Percentiles rank a stretch among this genome's conserved stretches.
Conservation (phyloP, 169 alveolate genomes). For the Perkinsus chesapeaki region DNA sequence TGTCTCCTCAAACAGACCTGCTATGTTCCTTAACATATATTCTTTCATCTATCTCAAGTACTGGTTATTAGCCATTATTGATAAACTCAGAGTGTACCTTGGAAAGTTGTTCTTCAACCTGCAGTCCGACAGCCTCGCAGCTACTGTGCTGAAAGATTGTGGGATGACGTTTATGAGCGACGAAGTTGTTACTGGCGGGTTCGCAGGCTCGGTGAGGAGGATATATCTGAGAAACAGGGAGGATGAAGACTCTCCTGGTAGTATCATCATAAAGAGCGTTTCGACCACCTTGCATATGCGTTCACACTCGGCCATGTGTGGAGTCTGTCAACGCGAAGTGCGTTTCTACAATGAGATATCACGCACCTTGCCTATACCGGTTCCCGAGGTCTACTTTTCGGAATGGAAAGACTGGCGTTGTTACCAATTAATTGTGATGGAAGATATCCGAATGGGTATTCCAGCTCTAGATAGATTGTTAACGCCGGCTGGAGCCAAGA, state of each 20-base stretch:
- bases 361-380: not conserved
- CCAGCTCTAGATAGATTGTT: not conserved
- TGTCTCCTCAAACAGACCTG: no score
- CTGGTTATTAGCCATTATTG: no score
- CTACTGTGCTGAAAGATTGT: no score
- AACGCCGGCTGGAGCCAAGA: not conserved
- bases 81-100: no score
- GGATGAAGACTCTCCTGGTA: not conserved
- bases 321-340: not conserved
- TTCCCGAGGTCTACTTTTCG: not conserved
- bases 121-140: no score
- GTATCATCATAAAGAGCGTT: not conserved
- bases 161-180: no score
- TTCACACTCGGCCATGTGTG: not conserved
- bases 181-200: no score
- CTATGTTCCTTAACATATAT: no score
- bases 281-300: not conserved
- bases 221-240: not conserved
- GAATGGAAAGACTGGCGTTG: not conserved
- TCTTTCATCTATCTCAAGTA: no score
- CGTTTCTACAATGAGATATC: not conserved
- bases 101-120: no score
- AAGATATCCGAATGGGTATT: not conserved
- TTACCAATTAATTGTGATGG: not conserved
- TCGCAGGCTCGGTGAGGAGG: not conserved